phyloP scores from a whole-genome alignment of 2,329 filamentous ascomycete species.

The Trichoderma hamatum region DNA sequence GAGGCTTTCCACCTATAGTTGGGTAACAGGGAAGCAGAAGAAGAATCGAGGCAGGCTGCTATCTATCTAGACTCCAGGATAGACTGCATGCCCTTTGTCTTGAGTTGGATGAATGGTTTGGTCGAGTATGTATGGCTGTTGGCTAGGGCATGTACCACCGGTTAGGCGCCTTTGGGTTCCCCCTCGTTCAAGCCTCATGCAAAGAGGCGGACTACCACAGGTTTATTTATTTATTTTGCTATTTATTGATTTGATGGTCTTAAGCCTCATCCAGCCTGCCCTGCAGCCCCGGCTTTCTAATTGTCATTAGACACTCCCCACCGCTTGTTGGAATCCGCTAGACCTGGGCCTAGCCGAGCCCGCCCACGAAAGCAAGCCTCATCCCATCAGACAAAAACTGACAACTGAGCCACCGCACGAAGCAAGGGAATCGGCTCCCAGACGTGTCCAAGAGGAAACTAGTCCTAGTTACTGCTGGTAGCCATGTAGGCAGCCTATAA shows the following conservation, averaged over 20 bases:
- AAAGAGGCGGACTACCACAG: not conserved
- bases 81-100: constrained; percentile 5
- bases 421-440: not conserved
- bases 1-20: not conserved
- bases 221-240: not conserved
- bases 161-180: constrained; percentile 8
- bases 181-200: constrained; percentile 1
- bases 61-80: not conserved
- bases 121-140: constrained; percentile 15
- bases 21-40: not conserved
- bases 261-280: constrained; percentile 22
- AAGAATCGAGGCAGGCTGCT: constrained; percentile 10
- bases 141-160: constrained; percentile 12
- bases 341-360: constrained; percentile 23
- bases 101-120: not conserved
- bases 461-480: not conserved
- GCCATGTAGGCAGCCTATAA: constrained; percentile 18
- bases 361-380: constrained; percentile 19
- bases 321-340: constrained; percentile 22
- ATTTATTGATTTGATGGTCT: constrained; percentile 11
- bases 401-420: constrained; percentile 21
- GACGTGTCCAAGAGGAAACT: not conserved
- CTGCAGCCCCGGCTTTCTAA: constrained; percentile 7
- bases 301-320: constrained; percentile 19
- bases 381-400: constrained; percentile 14